Evolutionary conservation across 2,329 filamentous ascomycete genomes (phyloP).

Genomic region (Huntiella bhutanensis): DNA sequence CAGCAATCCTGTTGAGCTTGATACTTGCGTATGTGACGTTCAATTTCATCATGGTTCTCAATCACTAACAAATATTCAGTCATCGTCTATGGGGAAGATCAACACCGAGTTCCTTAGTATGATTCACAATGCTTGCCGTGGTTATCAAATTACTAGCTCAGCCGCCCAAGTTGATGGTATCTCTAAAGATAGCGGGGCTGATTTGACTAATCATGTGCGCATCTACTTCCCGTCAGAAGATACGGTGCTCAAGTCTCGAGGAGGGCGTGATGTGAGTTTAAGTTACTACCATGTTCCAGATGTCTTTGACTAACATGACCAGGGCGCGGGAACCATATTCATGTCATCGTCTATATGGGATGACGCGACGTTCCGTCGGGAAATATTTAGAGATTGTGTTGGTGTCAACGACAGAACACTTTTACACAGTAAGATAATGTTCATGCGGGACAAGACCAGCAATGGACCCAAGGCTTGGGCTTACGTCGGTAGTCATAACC

Average conservation of each 20-base stretch:
- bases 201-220: slow-evolving; percentile 34
- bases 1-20: slow-evolving; percentile 39
- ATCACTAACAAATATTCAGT: slow-evolving; percentile 22
- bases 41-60: neutral
- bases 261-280: slow-evolving; percentile 35
- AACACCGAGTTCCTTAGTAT: slow-evolving; percentile 45
- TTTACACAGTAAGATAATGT: slow-evolving; percentile 70
- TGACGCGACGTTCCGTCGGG: slow-evolving; percentile 46
- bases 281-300: neutral
- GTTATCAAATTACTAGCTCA: slow-evolving; percentile 21
- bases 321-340: slow-evolving; percentile 69
- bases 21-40: slow-evolving; percentile 43
- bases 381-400: slow-evolving; percentile 55
- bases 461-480: slow-evolving; percentile 39
- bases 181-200: slow-evolving; percentile 1
- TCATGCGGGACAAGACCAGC: slow-evolving; percentile 22
- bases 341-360: slow-evolving; percentile 57
- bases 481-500: slow-evolving; percentile 79
- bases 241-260: slow-evolving; percentile 47
- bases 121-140: slow-evolving; percentile 36
- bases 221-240: slow-evolving; percentile 65
- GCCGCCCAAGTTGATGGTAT: slow-evolving; percentile 18
- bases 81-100: slow-evolving; percentile 65
- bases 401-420: slow-evolving; percentile 53
- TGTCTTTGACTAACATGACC: slow-evolving; percentile 17